Conservation (phyloP, 495 filamentous ascomycete species). For the Penicillium alfredii region DNA sequence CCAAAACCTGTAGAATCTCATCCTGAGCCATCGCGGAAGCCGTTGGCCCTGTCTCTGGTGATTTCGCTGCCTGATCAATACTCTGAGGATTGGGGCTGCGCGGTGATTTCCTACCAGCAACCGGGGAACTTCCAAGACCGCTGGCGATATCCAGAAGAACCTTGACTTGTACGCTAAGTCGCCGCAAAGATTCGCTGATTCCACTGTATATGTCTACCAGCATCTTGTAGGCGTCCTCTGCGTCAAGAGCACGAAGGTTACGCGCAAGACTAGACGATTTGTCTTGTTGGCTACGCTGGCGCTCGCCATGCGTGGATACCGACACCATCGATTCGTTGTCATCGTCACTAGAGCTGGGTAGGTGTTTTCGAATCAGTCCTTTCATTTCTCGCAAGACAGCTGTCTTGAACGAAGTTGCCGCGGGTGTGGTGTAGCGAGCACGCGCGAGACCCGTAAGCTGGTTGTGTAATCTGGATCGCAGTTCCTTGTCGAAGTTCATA, state of each 20-base stretch:
- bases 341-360: constrained; percentile 89
- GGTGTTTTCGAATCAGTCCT: constrained; percentile 71
- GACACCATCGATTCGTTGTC: constrained; percentile 90
- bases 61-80: constrained; percentile 21
- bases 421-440: constrained; percentile 69
- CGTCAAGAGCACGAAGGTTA: constrained; percentile 78
- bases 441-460: constrained; percentile 73
- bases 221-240: constrained; percentile 80
- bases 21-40: constrained; percentile 52
- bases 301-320: constrained; percentile 69
- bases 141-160: constrained; percentile 93
- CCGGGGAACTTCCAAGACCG: constrained; percentile 47
- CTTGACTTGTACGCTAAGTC: constrained; percentile 87
- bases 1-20: constrained; percentile 76
- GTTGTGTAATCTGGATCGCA: constrained; percentile 60
- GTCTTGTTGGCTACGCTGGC: constrained; percentile 71
- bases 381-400: constrained; percentile 82
- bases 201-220: constrained; percentile 76
- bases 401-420: constrained; percentile 81
- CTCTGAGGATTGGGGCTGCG: constrained; percentile 40
- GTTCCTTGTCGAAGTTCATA: constrained; percentile 57
- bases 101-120: constrained; percentile 36
- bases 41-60: constrained; percentile 10
- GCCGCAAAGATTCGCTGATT: constrained; percentile 77
- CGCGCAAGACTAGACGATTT: constrained; percentile 86